Evolutionary conservation across 2,329 filamentous ascomycete genomes (phyloP), one percentile per base, ranked within the genome.

Genomic region (Arthrocladium fulminans): DNA sequence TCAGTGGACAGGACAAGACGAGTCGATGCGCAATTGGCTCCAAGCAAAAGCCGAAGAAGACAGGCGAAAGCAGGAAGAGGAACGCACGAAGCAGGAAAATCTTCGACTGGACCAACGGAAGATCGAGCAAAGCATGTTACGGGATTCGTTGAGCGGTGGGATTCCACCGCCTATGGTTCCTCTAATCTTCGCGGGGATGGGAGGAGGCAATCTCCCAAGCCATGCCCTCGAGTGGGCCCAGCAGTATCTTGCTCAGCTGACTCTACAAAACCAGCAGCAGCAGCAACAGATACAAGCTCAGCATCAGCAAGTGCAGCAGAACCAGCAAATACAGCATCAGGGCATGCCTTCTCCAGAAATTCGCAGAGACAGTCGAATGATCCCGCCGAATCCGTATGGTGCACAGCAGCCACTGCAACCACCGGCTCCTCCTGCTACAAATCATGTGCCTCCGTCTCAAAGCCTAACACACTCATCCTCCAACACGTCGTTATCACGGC

Each of bases 91-190:
- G 25, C 75, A 77, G 58, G 85, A 87, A 64, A 69, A 71, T 25
- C 66, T 86, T 37, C 80, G 80, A 22, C 66, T 88, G 25, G 84
- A 88, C 65, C 84, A 86, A 65, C 73, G 84, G 40, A 82, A 75
- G 58, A 74, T 86, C 48, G 85, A 88, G 65, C 77, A 83, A 60
- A 80, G 80, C 39, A 88, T 89, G 67, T 66, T 89, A 49, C 73
- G 76, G 47, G 80, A 83, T 19, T 84, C 83, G 2, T 64, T 88
- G 46, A 73, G 75, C 47, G 79, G 81, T 30, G 84, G 84, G 9
- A 79, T 89, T 44, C 84, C 85, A 8, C 83, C 84, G 10, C 75
- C 81, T 29, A 79, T 88, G 74, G 75, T 88, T 22, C 85, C 85
- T 5, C 69, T 87, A 51, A 80, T 89, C 20, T 88, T 89, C 64